These are phyloP conservation scores for Rhizopus arrhizus DNA, from an alignment of 371 early-diverging fungal genomes.

Conservation along the genomic window DNA sequence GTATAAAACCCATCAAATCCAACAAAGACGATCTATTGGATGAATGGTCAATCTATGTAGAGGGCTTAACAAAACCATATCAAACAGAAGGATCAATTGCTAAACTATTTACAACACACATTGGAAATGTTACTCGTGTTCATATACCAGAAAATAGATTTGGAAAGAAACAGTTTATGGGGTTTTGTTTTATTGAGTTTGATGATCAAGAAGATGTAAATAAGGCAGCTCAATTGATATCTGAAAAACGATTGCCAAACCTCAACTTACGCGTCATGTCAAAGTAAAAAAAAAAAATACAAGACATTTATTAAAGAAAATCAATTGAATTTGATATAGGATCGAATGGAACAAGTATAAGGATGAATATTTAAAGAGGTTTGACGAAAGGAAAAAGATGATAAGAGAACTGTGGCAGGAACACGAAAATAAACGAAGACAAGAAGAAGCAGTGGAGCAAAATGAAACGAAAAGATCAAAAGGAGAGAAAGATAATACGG, in stretches of 20 bases:
- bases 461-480: not conserved
- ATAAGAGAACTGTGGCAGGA: slow-evolving; percentile 24
- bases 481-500: not conserved
- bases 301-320: not conserved
- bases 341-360: slow-evolving; percentile 28
- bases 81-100: slow-evolving; percentile 24
- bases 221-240: slow-evolving; percentile 29
- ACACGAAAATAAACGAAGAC: slow-evolving; percentile 10
- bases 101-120: slow-evolving; percentile 25
- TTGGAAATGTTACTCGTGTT: slow-evolving; percentile 41
- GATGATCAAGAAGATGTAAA: slow-evolving; percentile 27
- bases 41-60: slow-evolving; percentile 50
- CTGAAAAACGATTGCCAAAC: slow-evolving; percentile 2
- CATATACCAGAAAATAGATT: slow-evolving; percentile 34
- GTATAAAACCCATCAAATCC: slow-evolving; percentile 40
- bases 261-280: slow-evolving; percentile 41
- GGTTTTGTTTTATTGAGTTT: slow-evolving; percentile 52
- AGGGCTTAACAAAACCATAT: slow-evolving; percentile 35
- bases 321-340: slow-evolving; percentile 13
- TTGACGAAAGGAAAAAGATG: slow-evolving; percentile 11
- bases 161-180: slow-evolving; percentile 22
- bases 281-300: slow-evolving; percentile 32
- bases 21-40: slow-evolving; percentile 38
- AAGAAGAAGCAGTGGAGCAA: not conserved
- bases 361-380: slow-evolving; percentile 33